phyloP scores from a whole-genome alignment of 768 basidiomycete species.

The Lentinula sp. region DNA sequence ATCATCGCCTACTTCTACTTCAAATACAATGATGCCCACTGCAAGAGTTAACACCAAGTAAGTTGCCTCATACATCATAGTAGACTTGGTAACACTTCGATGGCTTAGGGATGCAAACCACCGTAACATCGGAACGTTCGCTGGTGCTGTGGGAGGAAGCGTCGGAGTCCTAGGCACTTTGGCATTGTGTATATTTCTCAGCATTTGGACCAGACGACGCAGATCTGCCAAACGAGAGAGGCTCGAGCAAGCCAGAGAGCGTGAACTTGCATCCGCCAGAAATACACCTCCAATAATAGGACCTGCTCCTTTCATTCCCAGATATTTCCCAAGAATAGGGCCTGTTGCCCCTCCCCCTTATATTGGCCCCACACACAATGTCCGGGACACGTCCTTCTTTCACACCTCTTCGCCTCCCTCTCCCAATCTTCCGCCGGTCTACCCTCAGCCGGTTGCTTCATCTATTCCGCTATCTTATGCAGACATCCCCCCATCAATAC shows the following conservation, averaged over 20 bases:
- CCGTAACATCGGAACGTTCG: slow-evolving; percentile 38
- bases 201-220: slow-evolving; percentile 41
- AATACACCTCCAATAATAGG: slow-evolving; percentile 33
- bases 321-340: slow-evolving; percentile 50
- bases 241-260: slow-evolving; percentile 18
- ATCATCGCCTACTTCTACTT: slow-evolving; percentile 11
- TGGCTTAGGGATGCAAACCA: not conserved
- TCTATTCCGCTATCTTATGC: not conserved
- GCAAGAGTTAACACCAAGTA: slow-evolving; percentile 15
- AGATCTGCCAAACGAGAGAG: slow-evolving; percentile 35
- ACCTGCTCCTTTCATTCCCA: slow-evolving; percentile 45
- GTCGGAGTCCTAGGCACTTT: slow-evolving; percentile 45
- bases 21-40: slow-evolving; percentile 7
- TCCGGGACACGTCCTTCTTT: not conserved
- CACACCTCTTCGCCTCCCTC: not conserved
- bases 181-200: slow-evolving; percentile 41
- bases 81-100: not conserved
- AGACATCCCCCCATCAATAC: not conserved
- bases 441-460: not conserved
- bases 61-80: slow-evolving; percentile 14
- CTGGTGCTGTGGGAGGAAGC: slow-evolving; percentile 44
- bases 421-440: not conserved
- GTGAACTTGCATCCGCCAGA: slow-evolving; percentile 15
- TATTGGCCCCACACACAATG: slow-evolving; percentile 17
- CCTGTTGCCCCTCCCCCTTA: slow-evolving; percentile 35